Conservation (phyloP, 495 filamentous ascomycete species). For the Neurospora terricola region DNA sequence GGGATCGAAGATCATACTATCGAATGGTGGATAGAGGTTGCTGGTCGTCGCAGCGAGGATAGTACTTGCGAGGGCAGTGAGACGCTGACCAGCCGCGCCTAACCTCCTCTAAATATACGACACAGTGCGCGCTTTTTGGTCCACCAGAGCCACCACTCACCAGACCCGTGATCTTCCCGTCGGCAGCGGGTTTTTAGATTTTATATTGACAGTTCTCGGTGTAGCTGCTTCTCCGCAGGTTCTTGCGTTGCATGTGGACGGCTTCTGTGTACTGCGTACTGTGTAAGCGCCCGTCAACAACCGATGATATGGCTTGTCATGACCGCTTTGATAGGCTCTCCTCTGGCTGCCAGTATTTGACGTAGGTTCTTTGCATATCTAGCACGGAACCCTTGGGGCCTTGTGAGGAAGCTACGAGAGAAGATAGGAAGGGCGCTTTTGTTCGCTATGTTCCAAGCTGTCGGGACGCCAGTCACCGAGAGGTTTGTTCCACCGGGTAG, state of each 20-base stretch:
- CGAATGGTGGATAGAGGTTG: neutral
- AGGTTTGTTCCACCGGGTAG: neutral
- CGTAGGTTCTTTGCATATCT: neutral
- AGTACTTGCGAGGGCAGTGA: neutral
- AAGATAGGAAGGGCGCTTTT: neutral
- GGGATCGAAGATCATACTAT: neutral
- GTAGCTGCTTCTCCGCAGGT: neutral
- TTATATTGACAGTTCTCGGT: neutral
- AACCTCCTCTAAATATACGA: neutral
- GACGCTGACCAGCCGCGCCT: neutral
- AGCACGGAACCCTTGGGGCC: neutral
- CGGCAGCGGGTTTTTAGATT: neutral
- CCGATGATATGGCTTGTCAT: neutral
- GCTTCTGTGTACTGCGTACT: neutral
- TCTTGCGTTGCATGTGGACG: neutral
- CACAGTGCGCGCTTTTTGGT: neutral
- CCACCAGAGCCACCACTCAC: neutral
- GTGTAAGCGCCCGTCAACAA: neutral
- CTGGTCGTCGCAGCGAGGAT: neutral
- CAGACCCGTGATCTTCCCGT: neutral
- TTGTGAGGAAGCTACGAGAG: neutral
- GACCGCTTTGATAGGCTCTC: neutral
- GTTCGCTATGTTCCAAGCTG: neutral
- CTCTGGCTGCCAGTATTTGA: neutral
- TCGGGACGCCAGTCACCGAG: neutral